Base-by-base conservation (phyloP, 2,329 filamentous ascomycete species). In the Penicillium freii region DNA sequence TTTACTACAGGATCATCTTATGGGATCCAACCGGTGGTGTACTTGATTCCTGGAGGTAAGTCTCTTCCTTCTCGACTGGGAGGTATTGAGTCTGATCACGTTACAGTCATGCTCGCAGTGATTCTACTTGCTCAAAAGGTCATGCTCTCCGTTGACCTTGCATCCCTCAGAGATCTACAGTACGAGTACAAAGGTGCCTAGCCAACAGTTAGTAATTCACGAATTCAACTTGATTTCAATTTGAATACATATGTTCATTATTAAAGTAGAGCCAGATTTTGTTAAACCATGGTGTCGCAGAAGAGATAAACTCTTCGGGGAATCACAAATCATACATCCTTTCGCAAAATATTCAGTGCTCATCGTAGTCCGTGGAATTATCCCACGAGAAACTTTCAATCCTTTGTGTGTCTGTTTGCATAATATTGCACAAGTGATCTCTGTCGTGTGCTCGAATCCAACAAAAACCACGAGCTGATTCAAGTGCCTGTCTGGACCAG, bases 141-240 rank as follows among this genome's bases (percentile, higher is more conserved):
- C 4, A 76, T 77, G 71, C 59, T 67, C 39, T 76, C 74, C 43
- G 74, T 78, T 51, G 72, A 78, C 56, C 58, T 77, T 10, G 64
- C 64, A 15, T 59, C 71, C 36, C 70, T 78, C 38, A 72, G 77
- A 57, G 63, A 67, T 56, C 69, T 78, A 45, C 72, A 71, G 39
- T 78, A 78, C 59, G 70, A 70, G 33, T 77, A 75, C 54, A 78
- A 78, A 64, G 75, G 75, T 34, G 75, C 73, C 27, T 76, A 71
- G 49, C 19, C 25, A 40, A 17, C 17, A 51, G 17, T n/a, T 19
- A 51, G 17, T n/a, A 29, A 9, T 45, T 46, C 17, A 11, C 21
- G 15, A 52, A 34, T 43, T 33, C 27, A 15, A 25, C 23, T 29
- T 23, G 27, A 23, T 33, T 11, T n/a, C 43, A 29, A 23, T 19